Evolutionary conservation across 768 basidiomycete species (phyloP), one percentile per base, ranked within the genome.

Genomic region (Suillus subaureus): DNA sequence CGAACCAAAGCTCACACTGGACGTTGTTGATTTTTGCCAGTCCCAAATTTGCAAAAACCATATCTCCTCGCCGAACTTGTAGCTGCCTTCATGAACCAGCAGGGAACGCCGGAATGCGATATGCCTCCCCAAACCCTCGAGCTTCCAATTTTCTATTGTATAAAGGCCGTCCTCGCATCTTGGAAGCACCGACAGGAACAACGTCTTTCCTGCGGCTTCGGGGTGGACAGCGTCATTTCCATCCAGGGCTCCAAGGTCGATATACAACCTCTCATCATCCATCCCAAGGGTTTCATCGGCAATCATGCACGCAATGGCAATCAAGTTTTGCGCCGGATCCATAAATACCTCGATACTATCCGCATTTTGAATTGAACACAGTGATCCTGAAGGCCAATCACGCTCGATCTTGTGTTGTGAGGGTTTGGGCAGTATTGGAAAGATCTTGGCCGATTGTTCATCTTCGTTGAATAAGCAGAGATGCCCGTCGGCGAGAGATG

Each of bases 31-130:
- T 6, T 26, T 18, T 23, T 62, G 23, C 64, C 64, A 62, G 45
- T 64, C 49, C 64, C 64, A 64, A 9, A 64, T 18, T 15, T 64
- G 64, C 16, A 64, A 28, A 21, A 21, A 61, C 64, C 45, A 64
- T 47, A 23, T 26, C 45, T 26, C 57, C 28, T 43, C 56, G 55
- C 28, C 5, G 16, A 5, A 31, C 3, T 12, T 33, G 18, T 15
- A n/a, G 28, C 33, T 4, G 7, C 16, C 39, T 15, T 31, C 23
- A 33, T 45, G 21, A 23, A 26, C 5, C 56, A 42, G 16, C 5
- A 62, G 37, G 13, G 37, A 51, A 33, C 64, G 28, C 45, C 60
- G 28, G 23, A 64, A 33, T 13, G 49, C 60, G 58, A 64, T 33
- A 49, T 49, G 37, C 13, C 12, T 33, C 60, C 64, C 64, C 4